phyloP scores from a whole-genome alignment of 2,329 filamentous ascomycete genomes.

The Emmonsiellopsis sp. region DNA sequence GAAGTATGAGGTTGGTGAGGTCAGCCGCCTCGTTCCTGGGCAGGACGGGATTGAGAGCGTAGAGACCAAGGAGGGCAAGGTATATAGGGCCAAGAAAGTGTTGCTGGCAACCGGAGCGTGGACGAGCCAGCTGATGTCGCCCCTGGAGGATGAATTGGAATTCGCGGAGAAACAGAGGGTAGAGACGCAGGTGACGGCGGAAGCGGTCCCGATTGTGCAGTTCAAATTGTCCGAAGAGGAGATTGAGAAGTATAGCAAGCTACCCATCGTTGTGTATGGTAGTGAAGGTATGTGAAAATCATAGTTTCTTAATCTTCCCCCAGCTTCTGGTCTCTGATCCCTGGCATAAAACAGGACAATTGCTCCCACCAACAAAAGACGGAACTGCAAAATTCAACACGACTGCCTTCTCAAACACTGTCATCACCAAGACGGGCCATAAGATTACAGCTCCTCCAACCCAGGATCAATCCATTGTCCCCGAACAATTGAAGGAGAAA shows the following conservation, averaged over 20 bases:
- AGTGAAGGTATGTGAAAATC: slow-evolving; percentile 23
- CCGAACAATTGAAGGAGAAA: slow-evolving; percentile 35
- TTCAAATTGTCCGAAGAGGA: slow-evolving; percentile 45
- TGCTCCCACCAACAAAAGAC: slow-evolving; percentile 40
- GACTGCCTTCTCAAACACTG: slow-evolving; percentile 49
- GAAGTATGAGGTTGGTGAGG: slow-evolving; percentile 36
- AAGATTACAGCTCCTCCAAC: slow-evolving; percentile 45
- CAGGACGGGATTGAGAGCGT: slow-evolving; percentile 37
- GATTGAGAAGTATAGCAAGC: slow-evolving; percentile 38
- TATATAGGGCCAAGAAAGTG: slow-evolving; percentile 44
- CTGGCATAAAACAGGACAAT: slow-evolving; percentile 24
- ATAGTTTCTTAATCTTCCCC: not conserved
- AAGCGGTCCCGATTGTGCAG: slow-evolving; percentile 52
- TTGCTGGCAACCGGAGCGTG: slow-evolving; percentile 50
- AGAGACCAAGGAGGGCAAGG: slow-evolving; percentile 37
- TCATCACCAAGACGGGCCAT: slow-evolving; percentile 39
- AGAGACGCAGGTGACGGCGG: slow-evolving; percentile 48
- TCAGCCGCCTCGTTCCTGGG: slow-evolving; percentile 35
- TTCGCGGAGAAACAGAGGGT: slow-evolving; percentile 41
- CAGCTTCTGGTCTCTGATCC: not conserved
- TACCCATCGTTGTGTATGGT: slow-evolving; percentile 48
- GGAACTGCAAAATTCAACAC: slow-evolving; percentile 54
- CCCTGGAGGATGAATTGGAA: slow-evolving; percentile 35
- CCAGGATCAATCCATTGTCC: slow-evolving; percentile 36
- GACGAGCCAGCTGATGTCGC: slow-evolving; percentile 46